Evolutionary conservation across 2,329 filamentous ascomycete species (phyloP).

Genomic region (Sphaerulina musiva): DNA sequence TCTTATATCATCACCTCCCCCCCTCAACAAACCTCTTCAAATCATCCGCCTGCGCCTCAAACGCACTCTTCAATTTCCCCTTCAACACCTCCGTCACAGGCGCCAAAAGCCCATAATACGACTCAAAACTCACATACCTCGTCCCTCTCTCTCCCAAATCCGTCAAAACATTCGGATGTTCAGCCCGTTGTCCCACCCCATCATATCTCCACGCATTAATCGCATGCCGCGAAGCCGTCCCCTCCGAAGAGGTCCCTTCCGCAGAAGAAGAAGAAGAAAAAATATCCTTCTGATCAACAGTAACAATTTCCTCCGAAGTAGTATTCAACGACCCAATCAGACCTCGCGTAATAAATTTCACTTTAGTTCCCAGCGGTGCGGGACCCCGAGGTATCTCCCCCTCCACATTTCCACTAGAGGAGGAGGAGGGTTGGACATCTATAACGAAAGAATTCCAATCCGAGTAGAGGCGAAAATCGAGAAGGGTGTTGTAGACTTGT

Average conservation of each 20-base stretch:
- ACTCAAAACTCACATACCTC: slow-evolving; percentile 3
- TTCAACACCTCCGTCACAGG: not conserved
- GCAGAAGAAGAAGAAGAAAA: no score
- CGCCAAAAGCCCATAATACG: slow-evolving; percentile 4
- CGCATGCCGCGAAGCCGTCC: not conserved
- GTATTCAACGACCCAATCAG: slow-evolving; percentile 2
- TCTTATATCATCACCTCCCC: not conserved
- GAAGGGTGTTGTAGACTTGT: not conserved
- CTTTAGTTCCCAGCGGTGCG: not conserved
- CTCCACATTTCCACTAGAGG: not conserved
- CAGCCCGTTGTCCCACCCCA: slow-evolving; percentile 2
- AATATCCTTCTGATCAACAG: not conserved
- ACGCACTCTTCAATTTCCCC: not conserved
- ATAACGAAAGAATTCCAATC: slow-evolving; percentile 5
- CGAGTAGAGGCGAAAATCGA: slow-evolving; percentile 6
- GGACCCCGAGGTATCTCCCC: not conserved
- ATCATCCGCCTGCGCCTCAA: slow-evolving; percentile 7
- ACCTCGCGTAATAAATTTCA: slow-evolving; percentile 4
- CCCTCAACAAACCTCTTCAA: slow-evolving; percentile 4
- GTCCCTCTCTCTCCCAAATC: not conserved
- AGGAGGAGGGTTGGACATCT: not conserved
- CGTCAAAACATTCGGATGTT: slow-evolving; percentile 7
- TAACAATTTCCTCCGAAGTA: slow-evolving; percentile 1
- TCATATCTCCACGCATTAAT: slow-evolving; percentile 5
- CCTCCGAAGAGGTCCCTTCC: no score